phyloP scores from a whole-genome alignment of 495 filamentous ascomycete species.

The Hypoxylon cercidicola region DNA sequence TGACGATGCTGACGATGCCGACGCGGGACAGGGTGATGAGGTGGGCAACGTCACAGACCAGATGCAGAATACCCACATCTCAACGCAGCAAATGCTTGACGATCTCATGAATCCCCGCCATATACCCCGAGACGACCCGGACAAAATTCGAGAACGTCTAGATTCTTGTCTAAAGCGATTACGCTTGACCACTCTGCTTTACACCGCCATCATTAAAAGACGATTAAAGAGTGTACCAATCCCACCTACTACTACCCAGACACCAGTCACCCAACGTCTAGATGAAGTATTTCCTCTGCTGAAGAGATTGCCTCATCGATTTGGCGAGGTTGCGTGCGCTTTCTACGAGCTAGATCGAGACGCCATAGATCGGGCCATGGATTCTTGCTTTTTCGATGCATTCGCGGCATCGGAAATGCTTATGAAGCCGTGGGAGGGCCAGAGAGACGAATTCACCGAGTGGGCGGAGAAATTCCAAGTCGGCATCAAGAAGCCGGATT shows the following conservation, averaged over 20 bases:
- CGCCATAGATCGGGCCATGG: constrained; percentile 57
- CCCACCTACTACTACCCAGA: constrained; percentile 40
- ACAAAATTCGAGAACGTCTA: constrained; percentile 65
- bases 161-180: constrained; percentile 66
- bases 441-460: constrained; percentile 59
- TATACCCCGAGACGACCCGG: constrained; percentile 64
- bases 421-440: constrained; percentile 53
- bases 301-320: constrained; percentile 53
- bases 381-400: constrained; percentile 60
- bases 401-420: constrained; percentile 59
- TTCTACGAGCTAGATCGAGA: constrained; percentile 62
- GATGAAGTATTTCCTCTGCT: constrained; percentile 56
- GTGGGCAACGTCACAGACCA: constrained; percentile 38
- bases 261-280: constrained; percentile 49
- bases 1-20: constrained; percentile 52
- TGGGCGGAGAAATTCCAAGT: constrained; percentile 61
- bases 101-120: constrained; percentile 65
- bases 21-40: constrained; percentile 48
- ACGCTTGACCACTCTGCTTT: constrained; percentile 67
- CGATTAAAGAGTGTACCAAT: constrained; percentile 64
- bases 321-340: constrained; percentile 54
- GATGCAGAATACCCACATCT: constrained; percentile 40
- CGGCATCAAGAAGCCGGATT: constrained; percentile 56
- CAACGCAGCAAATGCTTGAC: constrained; percentile 61
- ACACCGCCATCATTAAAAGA: constrained; percentile 69